Percentiles rank a stretch among this genome's conserved stretches.
Evolutionary conservation across 208 protist genomes (phyloP).

Genomic region (Wallacemonas sp.): DNA sequence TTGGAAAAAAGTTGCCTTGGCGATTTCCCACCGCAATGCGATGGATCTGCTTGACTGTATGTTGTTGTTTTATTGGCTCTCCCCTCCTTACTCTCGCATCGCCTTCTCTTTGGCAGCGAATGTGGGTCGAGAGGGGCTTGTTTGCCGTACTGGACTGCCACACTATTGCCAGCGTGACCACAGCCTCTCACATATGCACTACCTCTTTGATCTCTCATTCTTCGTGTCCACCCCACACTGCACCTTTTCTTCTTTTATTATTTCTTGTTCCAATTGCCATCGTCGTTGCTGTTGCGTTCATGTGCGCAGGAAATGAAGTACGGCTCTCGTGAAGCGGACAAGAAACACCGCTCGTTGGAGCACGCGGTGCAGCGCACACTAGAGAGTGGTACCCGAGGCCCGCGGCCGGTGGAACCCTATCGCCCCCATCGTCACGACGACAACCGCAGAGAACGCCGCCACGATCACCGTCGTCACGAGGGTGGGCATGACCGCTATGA

Average conservation of each 20-base stretch:
- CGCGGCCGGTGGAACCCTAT: not conserved
- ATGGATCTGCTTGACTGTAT: no score
- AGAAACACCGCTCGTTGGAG: not conserved
- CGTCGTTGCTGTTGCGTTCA: not conserved
- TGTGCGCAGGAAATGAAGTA: no score
- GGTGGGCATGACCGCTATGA: not conserved
- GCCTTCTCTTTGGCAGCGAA: no score
- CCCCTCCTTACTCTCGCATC: no score
- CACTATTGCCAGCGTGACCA: no score
- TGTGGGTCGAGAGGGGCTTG: no score
- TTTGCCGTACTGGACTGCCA: no score
- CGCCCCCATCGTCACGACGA: not conserved
- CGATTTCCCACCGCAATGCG: no score
- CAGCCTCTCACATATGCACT: not conserved
- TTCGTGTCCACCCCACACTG: not conserved
- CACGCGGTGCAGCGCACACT: constrained; percentile 3
- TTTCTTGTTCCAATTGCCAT: not conserved
- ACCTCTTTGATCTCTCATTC: not conserved
- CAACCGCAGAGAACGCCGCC: no score
- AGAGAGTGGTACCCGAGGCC: not conserved
- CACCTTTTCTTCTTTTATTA: not conserved
- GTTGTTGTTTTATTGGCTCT: no score
- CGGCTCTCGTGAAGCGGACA: not conserved
- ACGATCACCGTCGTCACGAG: not conserved
- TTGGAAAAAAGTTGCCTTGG: no score